Evolutionary conservation across 1,284 basidiomycete genomes (phyloP).

Genomic region (Rhodotorula glutinis): DNA sequence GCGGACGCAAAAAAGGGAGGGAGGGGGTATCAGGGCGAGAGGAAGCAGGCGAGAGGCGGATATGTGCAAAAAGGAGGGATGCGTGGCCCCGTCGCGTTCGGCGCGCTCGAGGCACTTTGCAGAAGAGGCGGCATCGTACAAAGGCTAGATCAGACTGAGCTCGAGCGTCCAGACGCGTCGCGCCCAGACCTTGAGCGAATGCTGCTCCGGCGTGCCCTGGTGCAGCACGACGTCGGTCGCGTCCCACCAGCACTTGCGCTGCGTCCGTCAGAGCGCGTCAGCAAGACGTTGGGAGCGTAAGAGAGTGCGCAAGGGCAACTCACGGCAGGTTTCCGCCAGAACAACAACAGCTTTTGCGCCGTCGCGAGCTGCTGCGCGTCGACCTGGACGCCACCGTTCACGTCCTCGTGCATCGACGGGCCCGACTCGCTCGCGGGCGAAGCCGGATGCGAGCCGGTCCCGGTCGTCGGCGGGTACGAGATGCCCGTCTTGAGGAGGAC

Average conservation of each 20-base stretch:
- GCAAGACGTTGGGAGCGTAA: slow-evolving; percentile 10
- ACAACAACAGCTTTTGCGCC: slow-evolving; percentile 92
- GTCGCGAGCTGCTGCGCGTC: slow-evolving; percentile 93
- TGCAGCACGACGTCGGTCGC: slow-evolving; percentile 82
- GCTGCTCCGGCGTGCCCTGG: slow-evolving; percentile 53
- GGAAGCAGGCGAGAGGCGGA: too few species aligned
- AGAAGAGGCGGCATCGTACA: neutral
- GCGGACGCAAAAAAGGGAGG: too few species aligned
- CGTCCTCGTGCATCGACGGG: neutral
- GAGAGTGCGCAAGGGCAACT: slow-evolving; percentile 52
- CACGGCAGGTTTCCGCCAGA: slow-evolving; percentile 98
- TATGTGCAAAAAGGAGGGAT: too few species aligned
- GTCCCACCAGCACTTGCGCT: slow-evolving; percentile 99
- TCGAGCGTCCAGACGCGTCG: slow-evolving; percentile 98
- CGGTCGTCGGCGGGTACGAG: slow-evolving; percentile 56
- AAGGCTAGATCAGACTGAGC: slow-evolving; percentile 62
- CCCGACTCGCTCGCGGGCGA: slow-evolving; percentile 6
- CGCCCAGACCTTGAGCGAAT: slow-evolving; percentile 85
- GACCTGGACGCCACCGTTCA: slow-evolving; percentile 59
- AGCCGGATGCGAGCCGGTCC: neutral
- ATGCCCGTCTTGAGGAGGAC: slow-evolving; percentile 98
- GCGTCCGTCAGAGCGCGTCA: slow-evolving; percentile 15
- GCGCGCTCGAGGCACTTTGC: too few species aligned
- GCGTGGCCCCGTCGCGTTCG: too few species aligned
- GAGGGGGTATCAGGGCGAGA: too few species aligned